Base-by-base conservation (phyloP, 768 basidiomycete species). In the Leucocoprinus sp. region DNA sequence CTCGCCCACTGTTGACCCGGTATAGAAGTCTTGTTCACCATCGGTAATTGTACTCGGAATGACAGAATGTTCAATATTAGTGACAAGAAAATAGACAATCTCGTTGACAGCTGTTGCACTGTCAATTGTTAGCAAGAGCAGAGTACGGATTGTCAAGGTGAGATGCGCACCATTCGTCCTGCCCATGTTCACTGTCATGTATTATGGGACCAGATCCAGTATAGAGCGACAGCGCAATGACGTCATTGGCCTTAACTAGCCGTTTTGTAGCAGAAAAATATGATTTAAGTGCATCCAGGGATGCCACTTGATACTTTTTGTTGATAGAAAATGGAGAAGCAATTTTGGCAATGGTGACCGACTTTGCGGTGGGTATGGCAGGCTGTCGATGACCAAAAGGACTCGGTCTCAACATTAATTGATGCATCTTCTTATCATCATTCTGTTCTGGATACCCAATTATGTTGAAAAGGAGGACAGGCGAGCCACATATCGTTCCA, bases 331-430 rank as follows among this genome's bases (percentile, higher is more conserved):
- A 62, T 1, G 87, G 81, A 0, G 89, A 87, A 0, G 85, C 78
- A 5, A 96, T 69, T n/a, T 88, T 78, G 1, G 89, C 84, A 42
- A 96, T 67, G 1, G 84, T 86, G 17, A 93, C 64, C 1, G 75
- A 66, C 43, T 65, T 68, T 5, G 91, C 92, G 15, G 63, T 75
- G 2, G 91, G 89, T 22, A 92, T 66, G 6, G 70, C 61, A 22
- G 82, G 82, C 43, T 67, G 63, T 4, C 66, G 63, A 8, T 74
- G 69, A 11, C 81, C 81, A 53, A 84, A 82, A 4, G 84, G 79
- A 49, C 75, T 79, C 3, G 76, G 60, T 3, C 66, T 67, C 37
- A 84, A 57, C 21, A 57, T 50, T 17, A 78, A 59, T 35, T 56
- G 51, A 14, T 48, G 48, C 3, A 48, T 33, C n/a, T 43, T 43